A percentile compares a stretch with the other conserved stretches of the same genome.
phyloP scores from a whole-genome alignment of 1,284 basidiomycete genomes.

The Rhodotorula sp. region DNA sequence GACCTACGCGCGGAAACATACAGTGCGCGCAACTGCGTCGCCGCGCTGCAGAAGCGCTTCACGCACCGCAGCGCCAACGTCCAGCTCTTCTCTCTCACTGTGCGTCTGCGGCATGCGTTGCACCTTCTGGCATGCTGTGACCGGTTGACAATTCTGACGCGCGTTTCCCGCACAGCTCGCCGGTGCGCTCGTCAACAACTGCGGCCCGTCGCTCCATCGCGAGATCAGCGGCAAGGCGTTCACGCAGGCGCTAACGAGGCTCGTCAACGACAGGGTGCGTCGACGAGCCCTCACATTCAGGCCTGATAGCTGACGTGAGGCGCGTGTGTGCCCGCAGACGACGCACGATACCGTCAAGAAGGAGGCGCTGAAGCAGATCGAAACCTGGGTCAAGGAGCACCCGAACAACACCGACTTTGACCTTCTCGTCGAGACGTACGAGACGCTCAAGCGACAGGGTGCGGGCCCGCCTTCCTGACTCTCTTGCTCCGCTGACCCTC shows the following conservation, averaged over 20 bases:
- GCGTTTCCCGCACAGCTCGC: constrained; percentile 58
- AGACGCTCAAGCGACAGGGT: constrained; percentile 71
- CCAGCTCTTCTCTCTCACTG: constrained; percentile 84
- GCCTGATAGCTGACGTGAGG: too few relatives aligned
- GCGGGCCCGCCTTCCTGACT: background rate
- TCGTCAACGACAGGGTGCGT: constrained; percentile 84
- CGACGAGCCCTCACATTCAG: background rate
- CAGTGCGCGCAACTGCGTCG: constrained; percentile 84
- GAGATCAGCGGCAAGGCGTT: constrained; percentile 90
- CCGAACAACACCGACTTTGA: constrained; percentile 65
- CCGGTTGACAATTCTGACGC: too few relatives aligned
- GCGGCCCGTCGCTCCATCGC: constrained; percentile 73
- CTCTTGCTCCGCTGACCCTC: accelerated
- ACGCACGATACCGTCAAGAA: constrained; percentile 86
- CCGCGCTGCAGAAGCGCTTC: constrained; percentile 83
- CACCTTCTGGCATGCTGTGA: background rate
- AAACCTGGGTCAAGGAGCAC: constrained; percentile 83
- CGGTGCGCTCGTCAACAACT: constrained; percentile 90
- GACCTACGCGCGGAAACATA: background rate
- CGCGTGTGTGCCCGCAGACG: too few relatives aligned
- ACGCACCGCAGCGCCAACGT: constrained; percentile 95
- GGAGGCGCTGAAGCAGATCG: constrained; percentile 71
- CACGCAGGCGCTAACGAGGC: constrained; percentile 80
- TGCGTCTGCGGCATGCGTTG: constrained; percentile 38
- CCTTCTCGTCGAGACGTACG: constrained; percentile 80